These are phyloP conservation scores for Stemphylium beticola DNA, from an alignment of 2,329 filamentous ascomycete species.

Conservation along the genomic window DNA sequence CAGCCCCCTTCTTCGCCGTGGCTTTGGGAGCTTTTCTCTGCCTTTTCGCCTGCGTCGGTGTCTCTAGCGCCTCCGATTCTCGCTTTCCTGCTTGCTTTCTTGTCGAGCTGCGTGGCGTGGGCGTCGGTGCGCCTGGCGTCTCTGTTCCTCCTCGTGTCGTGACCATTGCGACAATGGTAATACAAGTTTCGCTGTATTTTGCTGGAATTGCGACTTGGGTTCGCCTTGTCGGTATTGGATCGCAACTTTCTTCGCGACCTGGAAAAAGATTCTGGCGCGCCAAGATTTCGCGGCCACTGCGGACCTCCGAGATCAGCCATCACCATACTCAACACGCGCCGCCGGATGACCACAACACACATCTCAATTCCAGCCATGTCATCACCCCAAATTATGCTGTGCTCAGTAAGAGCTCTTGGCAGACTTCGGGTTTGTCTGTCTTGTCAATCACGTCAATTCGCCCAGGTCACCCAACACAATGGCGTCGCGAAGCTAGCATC, in stretches of 20 bases:
- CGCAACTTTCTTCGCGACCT: slow-evolving; percentile 28
- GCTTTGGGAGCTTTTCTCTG: slow-evolving; percentile 29
- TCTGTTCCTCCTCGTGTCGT: slow-evolving; percentile 43
- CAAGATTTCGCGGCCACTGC: slow-evolving; percentile 34
- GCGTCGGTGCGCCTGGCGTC: slow-evolving; percentile 27
- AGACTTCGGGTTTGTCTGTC: slow-evolving; percentile 22
- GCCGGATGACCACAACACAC: background rate
- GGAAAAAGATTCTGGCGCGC: slow-evolving; percentile 23
- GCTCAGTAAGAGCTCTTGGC: slow-evolving; percentile 12
- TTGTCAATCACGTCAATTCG: slow-evolving; percentile 26
- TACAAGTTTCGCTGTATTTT: slow-evolving; percentile 10
- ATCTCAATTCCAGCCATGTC: slow-evolving; percentile 24
- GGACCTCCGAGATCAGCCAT: slow-evolving; percentile 24
- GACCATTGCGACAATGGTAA: slow-evolving; percentile 37
- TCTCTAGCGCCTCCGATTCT: slow-evolving; percentile 37
- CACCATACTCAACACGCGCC: background rate
- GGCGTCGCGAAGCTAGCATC: background rate
- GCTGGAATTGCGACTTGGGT: slow-evolving; percentile 33
- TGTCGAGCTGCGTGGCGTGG: slow-evolving; percentile 34
- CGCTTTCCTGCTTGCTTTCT: slow-evolving; percentile 36
- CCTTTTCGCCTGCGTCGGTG: slow-evolving; percentile 37
- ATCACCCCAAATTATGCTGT: slow-evolving; percentile 17
- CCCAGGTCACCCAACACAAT: slow-evolving; percentile 9
- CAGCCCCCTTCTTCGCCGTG: slow-evolving; percentile 18
- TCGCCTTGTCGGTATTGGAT: slow-evolving; percentile 15